A percentile compares a stretch with the other conserved stretches of the same genome.
Conservation (phyloP, 164 flowering plant species). For the Malania oleifera region DNA sequence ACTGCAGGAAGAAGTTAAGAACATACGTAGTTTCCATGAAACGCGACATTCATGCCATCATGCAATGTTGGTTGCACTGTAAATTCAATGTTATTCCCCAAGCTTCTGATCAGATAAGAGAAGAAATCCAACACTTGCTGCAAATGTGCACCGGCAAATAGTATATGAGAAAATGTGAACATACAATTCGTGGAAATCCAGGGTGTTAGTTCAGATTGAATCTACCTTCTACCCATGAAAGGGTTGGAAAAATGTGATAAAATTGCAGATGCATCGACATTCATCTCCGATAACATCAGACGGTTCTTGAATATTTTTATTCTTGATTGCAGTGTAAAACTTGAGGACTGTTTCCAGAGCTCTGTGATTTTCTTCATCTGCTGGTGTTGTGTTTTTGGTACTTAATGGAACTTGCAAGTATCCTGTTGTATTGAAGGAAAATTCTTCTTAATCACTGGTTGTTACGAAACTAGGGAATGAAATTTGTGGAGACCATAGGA, state of each 20-base stretch:
- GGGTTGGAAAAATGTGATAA: conserved; percentile 33
- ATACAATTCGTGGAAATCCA: too few species aligned
- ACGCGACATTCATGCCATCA: conserved; percentile 56
- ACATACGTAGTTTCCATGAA: conserved; percentile 49
- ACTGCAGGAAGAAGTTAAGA: too few species aligned
- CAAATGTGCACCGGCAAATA: conserved; percentile 10
- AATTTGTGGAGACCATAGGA: background rate
- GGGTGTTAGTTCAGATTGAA: background rate
- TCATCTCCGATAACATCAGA: conserved; percentile 59
- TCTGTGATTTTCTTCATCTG: conserved; percentile 30
- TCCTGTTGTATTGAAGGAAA: conserved; percentile 11
- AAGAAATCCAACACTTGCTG: conserved; percentile 66
- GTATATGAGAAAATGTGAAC: background rate
- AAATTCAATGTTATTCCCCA: conserved; percentile 46
- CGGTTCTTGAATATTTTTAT: conserved; percentile 29
- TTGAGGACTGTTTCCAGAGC: conserved; percentile 52
- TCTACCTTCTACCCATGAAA: conserved; percentile 57
- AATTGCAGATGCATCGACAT: conserved; percentile 50
- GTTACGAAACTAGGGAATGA: background rate
- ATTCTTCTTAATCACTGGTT: conserved; percentile 6
- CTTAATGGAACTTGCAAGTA: conserved; percentile 5
- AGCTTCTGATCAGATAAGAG: conserved; percentile 27
- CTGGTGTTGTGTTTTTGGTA: conserved; percentile 16
- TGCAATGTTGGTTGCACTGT: conserved; percentile 44
- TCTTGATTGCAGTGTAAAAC: conserved; percentile 48